These are phyloP conservation scores for Daldinia sp. DNA, from an alignment of 2,329 filamentous ascomycete species.

Conservation along the genomic window DNA sequence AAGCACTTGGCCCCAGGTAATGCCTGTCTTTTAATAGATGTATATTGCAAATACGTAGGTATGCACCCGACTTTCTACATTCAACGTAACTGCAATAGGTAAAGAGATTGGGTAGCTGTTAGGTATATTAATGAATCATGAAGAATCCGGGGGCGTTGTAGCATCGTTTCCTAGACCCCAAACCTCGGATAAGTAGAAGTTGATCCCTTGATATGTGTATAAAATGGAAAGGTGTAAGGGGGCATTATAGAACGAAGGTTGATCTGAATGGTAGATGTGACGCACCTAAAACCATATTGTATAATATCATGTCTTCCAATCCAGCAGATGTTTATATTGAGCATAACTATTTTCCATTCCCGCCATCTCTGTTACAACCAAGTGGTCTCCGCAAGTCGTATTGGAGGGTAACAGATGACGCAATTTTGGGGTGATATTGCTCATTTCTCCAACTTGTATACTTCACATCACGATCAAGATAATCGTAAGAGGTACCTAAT, in stretches of 20 bases:
- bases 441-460: constrained; percentile 21
- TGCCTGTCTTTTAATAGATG: not conserved
- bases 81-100: too few species aligned
- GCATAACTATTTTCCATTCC: not conserved
- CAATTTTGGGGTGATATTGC: constrained; percentile 38
- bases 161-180: too few species aligned
- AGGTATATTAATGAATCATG: too few species aligned
- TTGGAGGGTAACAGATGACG: constrained; percentile 34
- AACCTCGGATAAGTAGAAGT: too few species aligned
- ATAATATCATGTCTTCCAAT: not conserved
- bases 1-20: not conserved
- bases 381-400: not conserved
- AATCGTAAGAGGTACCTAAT: not conserved
- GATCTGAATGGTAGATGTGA: not conserved
- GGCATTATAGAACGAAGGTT: not conserved
- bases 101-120: too few species aligned
- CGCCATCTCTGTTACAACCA: not conserved
- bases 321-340: not conserved
- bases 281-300: not conserved
- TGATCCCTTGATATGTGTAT: not conserved
- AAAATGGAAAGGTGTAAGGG: not conserved
- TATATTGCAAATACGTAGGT: too few species aligned
- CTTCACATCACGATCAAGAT: not conserved
- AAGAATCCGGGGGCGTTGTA: too few species aligned
- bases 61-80: too few species aligned